Conservation (phyloP, 495 filamentous ascomycete species). For the Talaromyces trachyspermus region DNA sequence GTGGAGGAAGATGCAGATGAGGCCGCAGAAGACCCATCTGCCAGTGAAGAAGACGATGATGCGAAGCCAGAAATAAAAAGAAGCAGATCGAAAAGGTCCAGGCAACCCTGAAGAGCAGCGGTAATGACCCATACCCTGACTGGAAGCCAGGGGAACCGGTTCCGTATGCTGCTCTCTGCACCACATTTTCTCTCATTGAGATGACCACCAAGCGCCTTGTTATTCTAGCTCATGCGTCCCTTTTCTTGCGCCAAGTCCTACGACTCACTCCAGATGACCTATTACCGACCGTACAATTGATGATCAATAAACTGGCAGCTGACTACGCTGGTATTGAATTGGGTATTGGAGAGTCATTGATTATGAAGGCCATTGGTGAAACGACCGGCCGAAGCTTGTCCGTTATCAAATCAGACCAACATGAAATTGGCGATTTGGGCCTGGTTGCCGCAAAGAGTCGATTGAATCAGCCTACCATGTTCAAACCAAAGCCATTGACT, state of each 20-base stretch:
- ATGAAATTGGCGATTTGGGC: conserved; percentile 91
- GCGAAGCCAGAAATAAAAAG: conserved; percentile 68
- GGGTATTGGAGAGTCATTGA: conserved; percentile 92
- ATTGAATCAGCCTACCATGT: conserved; percentile 92
- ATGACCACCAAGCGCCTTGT: conserved; percentile 84
- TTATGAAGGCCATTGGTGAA: conserved; percentile 98
- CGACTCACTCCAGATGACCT: conserved; percentile 85
- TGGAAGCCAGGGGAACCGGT: conserved; percentile 85
- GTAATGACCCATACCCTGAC: conserved; percentile 83
- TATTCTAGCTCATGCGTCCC: conserved; percentile 79
- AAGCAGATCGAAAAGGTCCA: conserved; percentile 83
- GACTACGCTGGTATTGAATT: conserved; percentile 95
- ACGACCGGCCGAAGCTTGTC: conserved; percentile 78
- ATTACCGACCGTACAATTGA: conserved; percentile 78
- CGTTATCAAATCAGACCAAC: conserved; percentile 88
- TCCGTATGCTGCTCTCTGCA: conserved; percentile 91
- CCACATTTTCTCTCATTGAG: conserved; percentile 88
- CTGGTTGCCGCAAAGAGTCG: conserved; percentile 92
- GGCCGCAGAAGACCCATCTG: conserved; percentile 41
- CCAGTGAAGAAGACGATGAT: conserved; percentile 55
- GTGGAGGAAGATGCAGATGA: conserved; percentile 35
- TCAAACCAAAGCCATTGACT: conserved; percentile 88
- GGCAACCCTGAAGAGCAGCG: conserved; percentile 54
- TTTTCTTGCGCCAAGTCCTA: conserved; percentile 88
- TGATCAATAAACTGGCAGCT: conserved; percentile 96